Base-by-base conservation (phyloP, 2,329 filamentous ascomycete genomes). In the Arthrinium puccinioides region DNA sequence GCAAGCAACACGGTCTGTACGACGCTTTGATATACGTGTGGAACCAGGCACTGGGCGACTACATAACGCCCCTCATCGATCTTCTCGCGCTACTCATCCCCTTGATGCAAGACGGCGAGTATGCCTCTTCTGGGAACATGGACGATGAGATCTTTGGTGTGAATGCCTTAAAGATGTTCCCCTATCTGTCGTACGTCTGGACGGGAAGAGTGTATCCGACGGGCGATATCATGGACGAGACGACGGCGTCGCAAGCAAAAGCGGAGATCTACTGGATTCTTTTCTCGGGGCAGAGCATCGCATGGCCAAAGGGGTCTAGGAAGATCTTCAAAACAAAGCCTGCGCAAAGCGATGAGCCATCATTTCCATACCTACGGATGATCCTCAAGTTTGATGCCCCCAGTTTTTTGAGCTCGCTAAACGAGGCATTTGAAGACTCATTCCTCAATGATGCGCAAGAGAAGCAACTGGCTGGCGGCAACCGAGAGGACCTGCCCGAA, bases 21-120 rank as follows among this genome's bases (percentile, higher is more conserved):
- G 94, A 98, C 60, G 94, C 92, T 3, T 75, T 96, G 39, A 88
- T 94, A 29, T 96, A 97, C 56, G 85, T 98, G 38, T 98, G 92
- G 92, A 97, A 94, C 43, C 83, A 87, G 58, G 88, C 87, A 3
- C 67, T 98, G 20, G 69, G 71, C 44, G 94, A 98, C 59, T 96
- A 94, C 52, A 81, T 96, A 44, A 94, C 89, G 2, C 90, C 92
- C 2, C 69, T 97, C 39, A 82, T 87, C 48, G 88, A 96, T 43
- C 73, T 98, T 3, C 66, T 94, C 33, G 67, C 75, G 11, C 67
- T 96, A n/a, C 57, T 84, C 21, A 63, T 74, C 48, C 76, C 69
- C 20, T 59, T 75, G n/a, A 72, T 74, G 60, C 71, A 71, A 43
- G 67, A 71, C 38, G 72, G 72, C 9, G 70, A 76, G 40, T 66